Base-by-base conservation (phyloP, 108 stramenopile species). In the Aurantiochytrium sp. region DNA sequence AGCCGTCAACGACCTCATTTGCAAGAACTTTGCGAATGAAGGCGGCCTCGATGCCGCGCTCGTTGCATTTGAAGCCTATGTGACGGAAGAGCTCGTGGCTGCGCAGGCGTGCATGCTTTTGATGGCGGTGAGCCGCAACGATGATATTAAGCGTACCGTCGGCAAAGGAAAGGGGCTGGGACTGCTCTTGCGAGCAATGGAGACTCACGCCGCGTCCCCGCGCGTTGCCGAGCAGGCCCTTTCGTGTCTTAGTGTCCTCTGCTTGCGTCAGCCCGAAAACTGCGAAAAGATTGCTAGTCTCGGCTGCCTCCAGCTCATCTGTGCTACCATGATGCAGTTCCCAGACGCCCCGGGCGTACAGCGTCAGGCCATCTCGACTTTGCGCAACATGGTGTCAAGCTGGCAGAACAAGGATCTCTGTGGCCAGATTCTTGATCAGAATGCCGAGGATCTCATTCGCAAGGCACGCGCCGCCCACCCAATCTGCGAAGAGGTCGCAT, bases 311-410 rank as follows among this genome's bases (percentile, higher is more conserved):
- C 76, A 83, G 51, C 76, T 83, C 76, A 83, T 83, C 28, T n/a
- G 45, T 35, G 76, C 19, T 12, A 45, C 76, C 2, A 83, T 83
- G 76, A 6, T 23, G n/a, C 76, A 53, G 4, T 28, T 25, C 1
- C 76, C 76, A 0, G 51, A 83, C 0, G 51, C n/a, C 14, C 23
- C 76, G 8, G 76, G 76, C 1, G 76, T 83, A 6, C 76, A 83
- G 76, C 76, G 76, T 12, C 76, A 47, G 45, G 76, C 76, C 28
- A 83, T 83, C n/a, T 53, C 49, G 12, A 83, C 76, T 0, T 28
- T 83, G 49, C 76, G 76, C 45, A 83, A 83, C 51, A 83, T 83
- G 76, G 76, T 83, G 43, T 53, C 49, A 18, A 83, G 76, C 76
- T 83, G 76, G 76, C 76, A 83, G 23, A 83, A 83, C 76, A 83